phyloP scores from a whole-genome alignment of 345 rosid genomes.

The Eucalyptus polybractea region DNA sequence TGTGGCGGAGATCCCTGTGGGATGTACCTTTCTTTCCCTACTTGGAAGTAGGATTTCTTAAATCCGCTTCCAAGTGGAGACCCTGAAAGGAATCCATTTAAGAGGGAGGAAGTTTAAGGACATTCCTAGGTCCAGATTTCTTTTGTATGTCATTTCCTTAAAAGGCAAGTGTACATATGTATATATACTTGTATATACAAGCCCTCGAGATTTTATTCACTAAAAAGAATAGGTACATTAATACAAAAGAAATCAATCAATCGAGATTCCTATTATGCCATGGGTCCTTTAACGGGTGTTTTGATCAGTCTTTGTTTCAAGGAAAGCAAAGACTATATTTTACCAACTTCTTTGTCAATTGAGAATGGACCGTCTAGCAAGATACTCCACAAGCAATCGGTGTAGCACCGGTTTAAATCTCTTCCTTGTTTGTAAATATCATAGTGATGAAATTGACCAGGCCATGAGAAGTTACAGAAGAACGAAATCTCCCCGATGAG shows the following conservation, averaged over 20 bases:
- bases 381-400: not conserved
- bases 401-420: not conserved
- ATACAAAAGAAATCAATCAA: not conserved
- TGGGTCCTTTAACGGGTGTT: not conserved
- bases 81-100: too few species aligned
- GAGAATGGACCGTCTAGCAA: not conserved
- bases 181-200: too few species aligned
- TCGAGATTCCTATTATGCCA: not conserved
- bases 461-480: not conserved
- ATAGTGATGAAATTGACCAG: fast-evolving
- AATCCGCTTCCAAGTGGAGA: too few species aligned
- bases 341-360: not conserved
- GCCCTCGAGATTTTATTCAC: not conserved
- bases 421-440: not conserved
- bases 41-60: too few species aligned
- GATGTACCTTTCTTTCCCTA: too few species aligned
- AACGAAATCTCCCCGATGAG: fast-evolving
- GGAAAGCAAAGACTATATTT: not conserved
- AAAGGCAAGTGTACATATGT: too few species aligned
- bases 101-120: too few species aligned
- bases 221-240: not conserved
- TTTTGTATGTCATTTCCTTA: too few species aligned
- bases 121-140: too few species aligned
- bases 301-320: not conserved
- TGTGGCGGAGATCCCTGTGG: too few species aligned